These are phyloP conservation scores for Millerozyma acaciae DNA, from an alignment of 805 yeast genomes.

Conservation along the genomic window DNA sequence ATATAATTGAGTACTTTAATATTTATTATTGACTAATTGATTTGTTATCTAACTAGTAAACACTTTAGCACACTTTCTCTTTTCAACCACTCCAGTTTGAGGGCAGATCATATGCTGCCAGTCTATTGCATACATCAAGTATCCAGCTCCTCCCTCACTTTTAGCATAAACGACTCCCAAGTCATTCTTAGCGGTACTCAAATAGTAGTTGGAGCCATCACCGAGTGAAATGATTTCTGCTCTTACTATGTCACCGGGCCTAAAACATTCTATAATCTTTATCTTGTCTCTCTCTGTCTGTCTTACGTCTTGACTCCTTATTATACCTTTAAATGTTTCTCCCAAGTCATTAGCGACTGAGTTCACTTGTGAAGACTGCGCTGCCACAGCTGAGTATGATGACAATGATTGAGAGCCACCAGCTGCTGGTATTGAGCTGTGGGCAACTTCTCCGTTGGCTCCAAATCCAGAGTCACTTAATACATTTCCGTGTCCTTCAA, in stretches of 20 bases:
- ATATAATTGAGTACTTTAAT: too few relatives aligned
- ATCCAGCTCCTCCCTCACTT: conserved; percentile 64
- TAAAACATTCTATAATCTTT: conserved; percentile 70
- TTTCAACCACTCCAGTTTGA: conserved; percentile 66
- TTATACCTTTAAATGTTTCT: conserved; percentile 82
- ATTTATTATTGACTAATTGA: too few relatives aligned
- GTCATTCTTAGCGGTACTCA: conserved; percentile 86
- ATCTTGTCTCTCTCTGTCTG: conserved; percentile 89
- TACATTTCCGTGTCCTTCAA: conserved; percentile 59
- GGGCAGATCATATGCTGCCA: conserved; percentile 94
- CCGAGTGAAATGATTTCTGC: conserved; percentile 85
- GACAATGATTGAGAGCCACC: conserved; percentile 50
- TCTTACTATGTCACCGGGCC: conserved; percentile 90
- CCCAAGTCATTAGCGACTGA: conserved; percentile 65
- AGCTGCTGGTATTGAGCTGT: conserved; percentile 39
- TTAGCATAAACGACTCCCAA: conserved; percentile 91
- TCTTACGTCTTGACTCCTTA: conserved; percentile 83
- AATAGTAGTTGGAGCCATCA: conserved; percentile 87
- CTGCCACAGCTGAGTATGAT: conserved; percentile 33
- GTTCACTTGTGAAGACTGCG: conserved; percentile 35
- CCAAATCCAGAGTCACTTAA: conserved; percentile 66
- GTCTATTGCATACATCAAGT: conserved; percentile 80
- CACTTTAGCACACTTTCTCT: conserved; percentile 91
- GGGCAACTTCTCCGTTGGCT: conserved; percentile 43
- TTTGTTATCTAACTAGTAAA: conserved; percentile 31